A percentile compares a stretch with the other conserved stretches of the same genome.
Conservation (phyloP, 208 protist species). For the Phytomonas francai region DNA sequence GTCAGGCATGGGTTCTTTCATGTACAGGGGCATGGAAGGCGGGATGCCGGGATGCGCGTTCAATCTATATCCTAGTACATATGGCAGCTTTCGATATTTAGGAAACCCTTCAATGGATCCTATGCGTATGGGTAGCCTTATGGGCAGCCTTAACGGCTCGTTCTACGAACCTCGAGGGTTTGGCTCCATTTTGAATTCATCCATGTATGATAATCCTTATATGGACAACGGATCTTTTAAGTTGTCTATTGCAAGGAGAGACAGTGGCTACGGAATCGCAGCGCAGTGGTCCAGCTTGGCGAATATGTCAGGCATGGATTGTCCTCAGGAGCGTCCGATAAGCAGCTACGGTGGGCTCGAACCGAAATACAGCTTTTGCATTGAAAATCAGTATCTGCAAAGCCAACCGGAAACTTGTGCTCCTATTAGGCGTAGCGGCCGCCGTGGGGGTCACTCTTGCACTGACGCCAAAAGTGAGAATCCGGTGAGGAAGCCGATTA, state of each 20-base stretch:
- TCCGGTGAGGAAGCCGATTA: slow-evolving; percentile 24
- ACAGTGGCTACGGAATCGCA: slow-evolving; percentile 36
- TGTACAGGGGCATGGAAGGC: neutral
- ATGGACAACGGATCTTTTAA: neutral
- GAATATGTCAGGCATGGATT: slow-evolving; percentile 26
- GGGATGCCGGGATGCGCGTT: neutral
- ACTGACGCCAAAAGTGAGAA: slow-evolving; percentile 41
- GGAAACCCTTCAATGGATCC: neutral
- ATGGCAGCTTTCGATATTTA: neutral
- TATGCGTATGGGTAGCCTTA: neutral
- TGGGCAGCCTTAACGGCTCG: neutral
- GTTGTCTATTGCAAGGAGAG: slow-evolving; percentile 7
- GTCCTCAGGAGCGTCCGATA: slow-evolving; percentile 1
- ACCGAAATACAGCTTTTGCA: slow-evolving; percentile 4
- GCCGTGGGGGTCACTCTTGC: slow-evolving; percentile 59
- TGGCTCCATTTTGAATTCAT: neutral
- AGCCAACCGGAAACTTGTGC: neutral
- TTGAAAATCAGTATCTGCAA: slow-evolving; percentile 39
- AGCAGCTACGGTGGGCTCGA: slow-evolving; percentile 37
- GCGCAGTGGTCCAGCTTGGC: slow-evolving; percentile 57
- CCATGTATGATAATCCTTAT: slow-evolving; percentile 1
- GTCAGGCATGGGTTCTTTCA: neutral
- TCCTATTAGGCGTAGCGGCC: slow-evolving; percentile 44
- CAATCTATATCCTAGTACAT: neutral
- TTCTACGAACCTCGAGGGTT: slow-evolving; percentile 1